A percentile compares a stretch with the other conserved stretches of the same genome.
Evolutionary conservation across 2,329 filamentous ascomycete species (phyloP).

Genomic region (Arthrobotrys megalospora): DNA sequence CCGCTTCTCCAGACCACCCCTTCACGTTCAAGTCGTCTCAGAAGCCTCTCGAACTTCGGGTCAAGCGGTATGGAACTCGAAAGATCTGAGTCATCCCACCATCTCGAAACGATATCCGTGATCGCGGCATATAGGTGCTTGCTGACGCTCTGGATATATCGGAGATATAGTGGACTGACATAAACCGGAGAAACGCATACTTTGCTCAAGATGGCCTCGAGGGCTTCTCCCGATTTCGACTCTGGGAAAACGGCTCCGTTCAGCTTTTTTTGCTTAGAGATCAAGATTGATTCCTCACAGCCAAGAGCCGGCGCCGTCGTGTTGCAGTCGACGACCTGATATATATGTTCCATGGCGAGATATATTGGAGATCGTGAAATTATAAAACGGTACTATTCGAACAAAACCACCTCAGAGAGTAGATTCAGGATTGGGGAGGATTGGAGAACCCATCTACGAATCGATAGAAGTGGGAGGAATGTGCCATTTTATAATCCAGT

Average conservation of each 20-base stretch:
- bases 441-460: background rate
- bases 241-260: conserved; percentile 64
- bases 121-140: conserved; percentile 66
- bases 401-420: background rate
- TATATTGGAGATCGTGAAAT: background rate
- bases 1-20: conserved; percentile 58
- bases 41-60: conserved; percentile 60
- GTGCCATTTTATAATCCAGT: conserved; percentile 13
- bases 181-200: conserved; percentile 65
- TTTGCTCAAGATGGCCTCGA: conserved; percentile 55
- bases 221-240: conserved; percentile 64
- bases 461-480: background rate
- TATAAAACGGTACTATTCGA: background rate
- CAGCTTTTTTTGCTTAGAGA: conserved; percentile 25
- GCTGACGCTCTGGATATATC: conserved; percentile 65
- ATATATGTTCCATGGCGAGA: conserved; percentile 42
- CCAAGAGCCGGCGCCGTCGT: background rate
- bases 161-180: conserved; percentile 65
- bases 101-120: conserved; percentile 67
- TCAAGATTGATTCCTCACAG: background rate
- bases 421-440: background rate
- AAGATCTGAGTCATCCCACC: conserved; percentile 65
- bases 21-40: conserved; percentile 56
- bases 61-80: conserved; percentile 54
- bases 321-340: conserved; percentile 30